Conservation (phyloP, 73 alveolate genomes). For the Stentor coeruleus region DNA sequence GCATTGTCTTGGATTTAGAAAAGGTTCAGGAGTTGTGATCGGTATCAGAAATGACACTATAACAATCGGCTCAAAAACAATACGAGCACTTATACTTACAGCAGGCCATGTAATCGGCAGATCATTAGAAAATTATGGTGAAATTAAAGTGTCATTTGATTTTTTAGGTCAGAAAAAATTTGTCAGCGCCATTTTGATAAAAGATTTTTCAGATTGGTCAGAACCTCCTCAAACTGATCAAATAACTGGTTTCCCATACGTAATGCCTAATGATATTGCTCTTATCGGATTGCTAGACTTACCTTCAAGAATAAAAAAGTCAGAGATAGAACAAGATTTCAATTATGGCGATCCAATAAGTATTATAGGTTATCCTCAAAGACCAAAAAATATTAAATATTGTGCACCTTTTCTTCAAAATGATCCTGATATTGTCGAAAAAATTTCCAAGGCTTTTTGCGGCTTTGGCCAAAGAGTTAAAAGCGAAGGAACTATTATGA, state of each 20-base stretch:
- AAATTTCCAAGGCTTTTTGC: neutral
- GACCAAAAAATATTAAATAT: neutral
- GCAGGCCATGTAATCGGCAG: neutral
- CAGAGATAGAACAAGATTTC: neutral
- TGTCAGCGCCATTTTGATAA: neutral
- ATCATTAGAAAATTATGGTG: too few species aligned
- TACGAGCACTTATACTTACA: neutral
- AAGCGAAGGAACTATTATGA: neutral
- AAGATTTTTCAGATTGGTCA: neutral
- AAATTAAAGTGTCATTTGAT: too few species aligned
- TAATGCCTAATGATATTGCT: neutral
- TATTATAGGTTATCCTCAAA: neutral
- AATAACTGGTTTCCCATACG: neutral
- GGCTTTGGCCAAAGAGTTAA: neutral
- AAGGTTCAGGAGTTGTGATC: neutral
- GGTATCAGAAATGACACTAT: neutral
- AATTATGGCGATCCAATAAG: neutral
- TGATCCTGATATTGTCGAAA: neutral
- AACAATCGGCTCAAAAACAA: neutral
- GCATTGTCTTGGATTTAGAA: too few species aligned
- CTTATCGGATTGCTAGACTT: neutral
- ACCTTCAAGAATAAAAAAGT: too few species aligned
- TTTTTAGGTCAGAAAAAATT: too few species aligned
- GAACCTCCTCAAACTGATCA: neutral
- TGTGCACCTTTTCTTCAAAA: neutral